A percentile compares a stretch with the other conserved stretches of the same genome.
phyloP scores from a whole-genome alignment of 768 basidiomycete species.

The Leccinum aurantiacum region DNA sequence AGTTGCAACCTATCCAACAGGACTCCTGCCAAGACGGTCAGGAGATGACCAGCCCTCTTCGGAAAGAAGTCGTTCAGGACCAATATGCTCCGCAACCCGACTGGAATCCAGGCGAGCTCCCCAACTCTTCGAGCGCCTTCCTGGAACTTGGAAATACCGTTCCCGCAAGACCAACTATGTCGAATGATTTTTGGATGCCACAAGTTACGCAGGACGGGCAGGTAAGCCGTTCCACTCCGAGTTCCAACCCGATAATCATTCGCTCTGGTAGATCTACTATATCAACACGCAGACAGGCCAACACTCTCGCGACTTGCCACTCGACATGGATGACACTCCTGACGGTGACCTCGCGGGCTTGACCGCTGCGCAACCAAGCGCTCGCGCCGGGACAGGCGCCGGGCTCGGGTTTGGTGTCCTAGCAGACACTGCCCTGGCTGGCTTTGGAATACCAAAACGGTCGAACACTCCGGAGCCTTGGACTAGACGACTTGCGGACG shows the following conservation, averaged over 20 bases:
- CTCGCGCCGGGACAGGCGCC: conserved; percentile 54
- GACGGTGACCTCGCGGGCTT: conserved; percentile 64
- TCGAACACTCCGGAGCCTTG: conserved; percentile 78
- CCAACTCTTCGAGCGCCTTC: conserved; percentile 39
- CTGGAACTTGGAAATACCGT: conserved; percentile 32
- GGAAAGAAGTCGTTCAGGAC: conserved; percentile 22
- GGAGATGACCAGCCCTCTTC: conserved; percentile 9
- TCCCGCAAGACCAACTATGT: conserved; percentile 35
- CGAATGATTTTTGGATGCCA: conserved; percentile 90
- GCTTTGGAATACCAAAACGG: conserved; percentile 60
- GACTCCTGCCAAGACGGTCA: conserved; percentile 16
- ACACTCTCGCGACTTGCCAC: conserved; percentile 80
- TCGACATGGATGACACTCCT: conserved; percentile 63
- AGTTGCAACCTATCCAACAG: conserved; percentile 13
- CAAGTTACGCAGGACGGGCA: conserved; percentile 79
- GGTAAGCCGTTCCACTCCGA: conserved; percentile 45
- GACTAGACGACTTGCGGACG: conserved; percentile 76
- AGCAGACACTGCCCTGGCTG: conserved; percentile 41
- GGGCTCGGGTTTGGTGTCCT: conserved; percentile 47
- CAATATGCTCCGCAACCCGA: conserved; percentile 42
- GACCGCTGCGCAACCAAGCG: conserved; percentile 51
- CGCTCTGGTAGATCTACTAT: conserved; percentile 79
- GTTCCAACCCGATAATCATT: not conserved
- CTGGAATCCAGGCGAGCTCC: conserved; percentile 38
- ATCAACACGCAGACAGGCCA: conserved; percentile 87